Evolutionary conservation across 1,284 basidiomycete species (phyloP).

Genomic region (Marasmius fiardii): DNA sequence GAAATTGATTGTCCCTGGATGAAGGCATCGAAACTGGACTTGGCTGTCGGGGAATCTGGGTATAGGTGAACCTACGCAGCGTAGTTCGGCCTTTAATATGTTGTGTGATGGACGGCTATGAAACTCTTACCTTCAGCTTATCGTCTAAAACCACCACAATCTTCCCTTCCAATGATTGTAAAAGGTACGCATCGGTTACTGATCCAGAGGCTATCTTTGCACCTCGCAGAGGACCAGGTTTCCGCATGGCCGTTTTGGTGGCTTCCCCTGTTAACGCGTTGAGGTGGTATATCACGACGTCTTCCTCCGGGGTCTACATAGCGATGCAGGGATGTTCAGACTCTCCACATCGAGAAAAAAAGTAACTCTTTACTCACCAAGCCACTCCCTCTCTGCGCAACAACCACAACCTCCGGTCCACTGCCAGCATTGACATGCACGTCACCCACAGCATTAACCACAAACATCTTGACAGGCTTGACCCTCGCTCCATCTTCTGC

Average conservation of each 20-base stretch:
- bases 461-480: slow-evolving; percentile 56
- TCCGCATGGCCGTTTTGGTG: slow-evolving; percentile 22
- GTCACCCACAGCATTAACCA: slow-evolving; percentile 47
- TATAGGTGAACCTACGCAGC: slow-evolving; percentile 55
- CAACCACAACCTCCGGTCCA: slow-evolving; percentile 55
- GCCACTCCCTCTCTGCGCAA: slow-evolving; percentile 56
- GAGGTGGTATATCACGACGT: slow-evolving; percentile 77
- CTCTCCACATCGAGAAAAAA: slow-evolving; percentile 4
- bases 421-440: slow-evolving; percentile 27
- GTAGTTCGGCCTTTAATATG: not conserved
- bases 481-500: slow-evolving; percentile 52
- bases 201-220: slow-evolving; percentile 57
- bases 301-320: slow-evolving; percentile 44
- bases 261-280: slow-evolving; percentile 77
- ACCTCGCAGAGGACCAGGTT: slow-evolving; percentile 45
- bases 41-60: slow-evolving; percentile 49
- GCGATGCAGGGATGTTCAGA: slow-evolving; percentile 3
- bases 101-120: not conserved
- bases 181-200: slow-evolving; percentile 53
- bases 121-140: slow-evolving; percentile 49
- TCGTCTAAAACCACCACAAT: slow-evolving; percentile 65
- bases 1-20: slow-evolving; percentile 51
- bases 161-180: slow-evolving; percentile 41
- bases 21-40: slow-evolving; percentile 42
- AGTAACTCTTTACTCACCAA: slow-evolving; percentile 45